Evolutionary conservation across 2,329 filamentous ascomycete species (phyloP).

Genomic region (Ascochyta fabae): DNA sequence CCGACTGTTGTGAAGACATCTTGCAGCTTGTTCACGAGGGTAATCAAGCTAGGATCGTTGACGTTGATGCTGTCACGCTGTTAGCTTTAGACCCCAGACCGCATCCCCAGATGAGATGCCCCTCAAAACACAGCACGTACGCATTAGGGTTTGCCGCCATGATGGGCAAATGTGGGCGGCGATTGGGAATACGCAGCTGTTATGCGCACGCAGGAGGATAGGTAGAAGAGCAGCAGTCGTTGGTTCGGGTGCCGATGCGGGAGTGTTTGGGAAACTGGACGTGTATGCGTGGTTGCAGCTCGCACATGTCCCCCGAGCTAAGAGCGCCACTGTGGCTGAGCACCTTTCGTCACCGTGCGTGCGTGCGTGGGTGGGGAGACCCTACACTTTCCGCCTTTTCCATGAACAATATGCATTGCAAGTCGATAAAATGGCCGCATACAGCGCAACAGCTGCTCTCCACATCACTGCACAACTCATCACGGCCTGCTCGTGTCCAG

Average conservation of each 20-base stretch:
- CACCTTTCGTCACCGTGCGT: constrained; percentile 2
- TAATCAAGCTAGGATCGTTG: constrained; percentile 73
- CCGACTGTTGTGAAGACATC: constrained; percentile 99
- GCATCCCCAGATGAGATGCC: constrained; percentile 20
- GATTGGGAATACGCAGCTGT: constrained; percentile 5
- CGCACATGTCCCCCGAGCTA: constrained; percentile 18
- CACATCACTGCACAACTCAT: background rate
- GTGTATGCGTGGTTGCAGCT: constrained; percentile 25
- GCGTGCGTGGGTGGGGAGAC: background rate
- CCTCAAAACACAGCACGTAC: constrained; percentile 35
- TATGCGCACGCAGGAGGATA: constrained; percentile 9
- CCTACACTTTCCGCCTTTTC: background rate
- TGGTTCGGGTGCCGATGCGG: constrained; percentile 23
- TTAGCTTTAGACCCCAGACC: constrained; percentile 36
- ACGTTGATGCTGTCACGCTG: constrained; percentile 67
- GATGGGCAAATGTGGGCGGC: constrained; percentile 30
- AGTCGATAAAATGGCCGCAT: background rate
- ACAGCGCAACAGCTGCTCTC: background rate
- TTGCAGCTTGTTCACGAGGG: constrained; percentile 97
- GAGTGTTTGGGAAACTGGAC: constrained; percentile 29
- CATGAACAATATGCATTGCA: background rate
- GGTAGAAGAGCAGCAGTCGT: constrained; percentile 12
- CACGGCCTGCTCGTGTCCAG: background rate
- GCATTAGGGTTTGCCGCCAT: constrained; percentile 52
- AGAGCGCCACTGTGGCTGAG: constrained; percentile 17